These are phyloP conservation scores for Podila horticola DNA, from an alignment of 192 early-diverging fungal species.

Conservation along the genomic window DNA sequence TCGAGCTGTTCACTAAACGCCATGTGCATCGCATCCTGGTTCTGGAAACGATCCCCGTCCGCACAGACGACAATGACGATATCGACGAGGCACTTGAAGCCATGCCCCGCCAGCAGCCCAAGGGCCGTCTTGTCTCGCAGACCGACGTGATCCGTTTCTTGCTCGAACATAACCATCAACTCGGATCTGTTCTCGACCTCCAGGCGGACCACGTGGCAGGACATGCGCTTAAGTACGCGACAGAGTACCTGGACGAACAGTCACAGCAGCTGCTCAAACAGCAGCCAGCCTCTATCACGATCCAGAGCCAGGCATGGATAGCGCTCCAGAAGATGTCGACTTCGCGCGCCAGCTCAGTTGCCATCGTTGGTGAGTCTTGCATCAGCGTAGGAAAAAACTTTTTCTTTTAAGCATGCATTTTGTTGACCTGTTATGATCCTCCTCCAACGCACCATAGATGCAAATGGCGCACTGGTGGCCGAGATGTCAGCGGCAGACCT, in stretches of 20 bases:
- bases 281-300: slow-evolving; percentile 48
- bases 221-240: slow-evolving; percentile 25
- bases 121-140: slow-evolving; percentile 58
- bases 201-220: slow-evolving; percentile 26
- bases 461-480: slow-evolving; percentile 65
- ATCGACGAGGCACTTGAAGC: slow-evolving; percentile 19
- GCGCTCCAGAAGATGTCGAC: slow-evolving; percentile 57
- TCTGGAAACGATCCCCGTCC: slow-evolving; percentile 27
- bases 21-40: slow-evolving; percentile 63
- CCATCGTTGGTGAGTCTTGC: slow-evolving; percentile 55
- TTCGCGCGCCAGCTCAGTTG: slow-evolving; percentile 65
- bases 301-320: slow-evolving; percentile 52
- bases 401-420: neutral
- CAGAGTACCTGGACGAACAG: slow-evolving; percentile 15
- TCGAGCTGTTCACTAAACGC: slow-evolving; percentile 52
- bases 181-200: slow-evolving; percentile 60
- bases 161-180: slow-evolving; percentile 58
- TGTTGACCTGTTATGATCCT: neutral
- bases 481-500: slow-evolving; percentile 81
- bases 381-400: neutral
- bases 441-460: slow-evolving; percentile 41
- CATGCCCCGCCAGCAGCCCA: slow-evolving; percentile 29
- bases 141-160: slow-evolving; percentile 64
- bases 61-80: slow-evolving; percentile 14
- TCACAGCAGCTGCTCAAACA: slow-evolving; percentile 14